Base-by-base conservation (phyloP, 2,329 filamentous ascomycete species). In the Metarhizium rileyi region DNA sequence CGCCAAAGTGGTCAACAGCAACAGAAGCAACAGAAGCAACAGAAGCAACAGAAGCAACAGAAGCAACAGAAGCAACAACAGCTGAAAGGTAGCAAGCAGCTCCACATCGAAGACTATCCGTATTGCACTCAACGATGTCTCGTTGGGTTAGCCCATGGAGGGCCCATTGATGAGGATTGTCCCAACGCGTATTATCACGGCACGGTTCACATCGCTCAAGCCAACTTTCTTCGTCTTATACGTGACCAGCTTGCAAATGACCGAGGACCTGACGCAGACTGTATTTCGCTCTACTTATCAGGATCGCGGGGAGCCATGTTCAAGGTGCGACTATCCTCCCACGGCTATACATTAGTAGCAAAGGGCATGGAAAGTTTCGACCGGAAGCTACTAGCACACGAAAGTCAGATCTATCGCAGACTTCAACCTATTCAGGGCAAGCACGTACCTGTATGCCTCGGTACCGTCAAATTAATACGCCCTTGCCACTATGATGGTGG, bases 281-380 rank as follows among this genome's bases (percentile, higher is more conserved):
- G 44, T 30, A 38, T 50, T 25, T 61, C 59, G 0, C 60, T 70
- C 18, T 55, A 66, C 49, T 14, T 61, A 5, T 57, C 55, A 6
- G 61, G 65, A 1, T 36, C 59, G 7, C 26, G 58, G 16, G 63
- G 66, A 1, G 56, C 61, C 10, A 59, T 70, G 44, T 70, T 69
- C 53, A 70, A 70, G 55, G 35, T 71, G 5, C 51, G 63, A 7
- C 54, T 71, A 1, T 60, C 61, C 2, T 59, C 59, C 2, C 48
- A 64, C 30, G 61, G 66, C 41, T 71, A 71, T 44, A 69, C 63
- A 40, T 56, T 70, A 20, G 60, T 71, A 2, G 66, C 66, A 14
- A 71, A 72, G 54, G 67, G 65, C 4, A 57, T 70, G 14, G 59
- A 70, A 54, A 35, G 22, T 0, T 9, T 47, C 5, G 45, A 66